Evolutionary conservation across 129 eudicot species (phyloP), one percentile per base, ranked within the genome.

Genomic region (Tagetes erecta): DNA sequence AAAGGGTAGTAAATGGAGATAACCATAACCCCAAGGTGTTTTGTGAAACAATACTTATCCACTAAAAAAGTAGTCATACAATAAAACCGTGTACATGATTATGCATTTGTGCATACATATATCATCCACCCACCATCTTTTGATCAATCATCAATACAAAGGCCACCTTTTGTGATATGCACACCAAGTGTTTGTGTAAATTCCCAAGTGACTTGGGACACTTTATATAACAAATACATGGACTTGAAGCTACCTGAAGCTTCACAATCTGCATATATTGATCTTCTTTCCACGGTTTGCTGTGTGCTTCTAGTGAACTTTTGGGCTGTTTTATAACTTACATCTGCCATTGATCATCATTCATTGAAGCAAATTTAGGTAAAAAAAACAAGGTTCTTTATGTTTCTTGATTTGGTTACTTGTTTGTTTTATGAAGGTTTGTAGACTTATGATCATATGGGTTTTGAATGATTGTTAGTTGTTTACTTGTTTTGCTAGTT

Each of bases 161-260:
- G 46, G 31, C 20, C 31, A 0, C 3, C 0, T 63, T 50, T 59
- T 52, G 45, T 75, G 45, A 31, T 63, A 70, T 70, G 74, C 80
- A 71, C 77, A 75, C 71, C 51, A 82, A 3, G 79, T 75, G 20
- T 74, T 81, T 71, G 71, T 74, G 62, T 80, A 83, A 81, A 70
- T 36, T 14, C 51, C 58, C 42, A 49, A 52, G 55, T 44, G 67
- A 73, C 75, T 65, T 45, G 13, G 50, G 8, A 53, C 12, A 51
- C 2, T 51, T 80, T 56, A 0, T 42, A 38, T 67, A 78, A 72
- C 57, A 78, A 70, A 76, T 51, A 70, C 8, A 77, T 80, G 85
- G 80, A 70, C 71, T 73, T 36, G 73, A 81, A 79, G 86, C 58
- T 62, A 58, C 73, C 59, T 69, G 70, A 79, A 81, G 52, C 80